Base-by-base conservation (phyloP, 2,329 filamentous ascomycete species). In the Fusarium devonianum region DNA sequence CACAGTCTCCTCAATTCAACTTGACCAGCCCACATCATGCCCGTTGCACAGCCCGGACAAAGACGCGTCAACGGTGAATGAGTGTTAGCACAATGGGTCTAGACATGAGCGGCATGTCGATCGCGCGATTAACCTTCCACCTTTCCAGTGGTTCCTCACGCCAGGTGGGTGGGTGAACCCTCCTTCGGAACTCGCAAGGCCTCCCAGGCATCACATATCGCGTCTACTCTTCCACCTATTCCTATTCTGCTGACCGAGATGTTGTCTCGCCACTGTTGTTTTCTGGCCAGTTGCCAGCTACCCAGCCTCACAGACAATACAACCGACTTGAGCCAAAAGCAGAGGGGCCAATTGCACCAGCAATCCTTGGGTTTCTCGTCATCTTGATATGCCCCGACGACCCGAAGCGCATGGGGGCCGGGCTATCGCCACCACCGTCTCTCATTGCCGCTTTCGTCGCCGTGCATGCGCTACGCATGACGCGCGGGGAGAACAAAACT, bases 41-140 rank as follows among this genome's bases (percentile, higher is more conserved):
- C 42, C 18, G n/a, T n/a, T n/a, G n/a, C n/a, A n/a, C n/a, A n/a
- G n/a, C n/a, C n/a, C n/a, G n/a, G n/a, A n/a, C n/a, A n/a, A n/a
- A n/a, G n/a, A n/a, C n/a, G n/a, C n/a, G n/a, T n/a, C n/a, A n/a
- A n/a, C n/a, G n/a, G n/a, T n/a, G n/a, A n/a, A n/a, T n/a, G n/a
- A n/a, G n/a, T n/a, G n/a, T n/a, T n/a, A n/a, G n/a, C n/a, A n/a
- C n/a, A n/a, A n/a, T n/a, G n/a, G n/a, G n/a, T n/a, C n/a, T n/a
- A n/a, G n/a, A n/a, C n/a, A n/a, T n/a, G n/a, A n/a, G n/a, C n/a
- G n/a, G n/a, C n/a, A n/a, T 42, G 34, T 39, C 17, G n/a, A 53
- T 26, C 63, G 62, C 50, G 62, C 55, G 58, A 65, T 65, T 40
- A 51, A 50, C 22, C 16, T 33, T 40, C 17, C 34, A 49, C 53